A percentile compares a stretch with the other conserved stretches of the same genome.
These are phyloP conservation scores for Citeromyces nyonsensis DNA, from an alignment of 805 yeast species.

Conservation along the genomic window DNA sequence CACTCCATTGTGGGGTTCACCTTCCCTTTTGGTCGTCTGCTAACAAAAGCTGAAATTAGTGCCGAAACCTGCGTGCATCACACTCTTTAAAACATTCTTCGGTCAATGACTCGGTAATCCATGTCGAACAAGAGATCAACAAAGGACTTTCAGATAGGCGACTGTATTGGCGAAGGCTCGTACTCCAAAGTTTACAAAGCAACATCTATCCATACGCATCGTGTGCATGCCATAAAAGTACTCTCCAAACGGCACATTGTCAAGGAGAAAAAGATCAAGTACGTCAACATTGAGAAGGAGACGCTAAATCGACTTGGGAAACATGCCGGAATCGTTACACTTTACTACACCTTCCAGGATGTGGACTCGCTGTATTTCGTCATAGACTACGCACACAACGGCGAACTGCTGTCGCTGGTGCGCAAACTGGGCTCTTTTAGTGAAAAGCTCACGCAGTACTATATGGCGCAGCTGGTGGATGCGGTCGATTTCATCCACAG, in stretches of 20 bases:
- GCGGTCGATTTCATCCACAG: slow-evolving; percentile 81
- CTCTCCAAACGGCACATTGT: slow-evolving; percentile 87
- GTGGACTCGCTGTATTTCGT: slow-evolving; percentile 79
- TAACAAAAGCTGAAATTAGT: no score
- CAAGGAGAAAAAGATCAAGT: slow-evolving; percentile 86
- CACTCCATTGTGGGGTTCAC: no score
- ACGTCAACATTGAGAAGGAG: slow-evolving; percentile 89
- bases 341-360: slow-evolving; percentile 92
- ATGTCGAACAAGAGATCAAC: slow-evolving; percentile 39
- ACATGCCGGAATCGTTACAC: slow-evolving; percentile 88
- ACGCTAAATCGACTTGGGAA: slow-evolving; percentile 77
- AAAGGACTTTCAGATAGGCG: slow-evolving; percentile 79
- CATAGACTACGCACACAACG: slow-evolving; percentile 86
- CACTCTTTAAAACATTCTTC: no score
- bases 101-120: background rate
- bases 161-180: slow-evolving; percentile 88
- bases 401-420: slow-evolving; percentile 76
- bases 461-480: slow-evolving; percentile 78
- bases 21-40: no score
- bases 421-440: slow-evolving; percentile 65
- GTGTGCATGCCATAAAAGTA: slow-evolving; percentile 81
- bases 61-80: no score
- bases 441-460: slow-evolving; percentile 64
- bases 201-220: slow-evolving; percentile 53
- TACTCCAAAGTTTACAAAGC: slow-evolving; percentile 91